Evolutionary conservation across 2,329 filamentous ascomycete genomes (phyloP).

Genomic region (Ceratocystis diversiconidia): DNA sequence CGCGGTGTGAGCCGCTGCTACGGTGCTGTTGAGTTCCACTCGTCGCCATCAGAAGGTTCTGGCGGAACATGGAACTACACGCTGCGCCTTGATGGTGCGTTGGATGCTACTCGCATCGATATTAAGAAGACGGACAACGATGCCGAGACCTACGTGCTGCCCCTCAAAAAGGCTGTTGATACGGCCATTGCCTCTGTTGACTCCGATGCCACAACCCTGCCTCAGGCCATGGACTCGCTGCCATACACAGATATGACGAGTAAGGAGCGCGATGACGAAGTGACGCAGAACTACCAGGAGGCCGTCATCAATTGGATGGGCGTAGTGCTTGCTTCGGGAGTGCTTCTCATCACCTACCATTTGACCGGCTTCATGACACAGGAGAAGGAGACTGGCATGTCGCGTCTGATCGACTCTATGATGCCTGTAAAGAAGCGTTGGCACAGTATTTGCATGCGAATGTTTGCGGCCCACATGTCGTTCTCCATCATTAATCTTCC

Average conservation of each 20-base stretch:
- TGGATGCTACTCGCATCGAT: constrained; percentile 46
- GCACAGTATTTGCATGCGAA: constrained; percentile 63
- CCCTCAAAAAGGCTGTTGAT: constrained; percentile 68
- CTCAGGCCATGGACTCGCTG: constrained; percentile 46
- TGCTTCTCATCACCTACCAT: constrained; percentile 76
- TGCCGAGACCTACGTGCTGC: constrained; percentile 61
- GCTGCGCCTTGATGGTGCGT: constrained; percentile 57
- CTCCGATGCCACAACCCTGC: constrained; percentile 27
- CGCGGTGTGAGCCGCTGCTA: constrained; percentile 58
- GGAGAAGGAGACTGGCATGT: constrained; percentile 77
- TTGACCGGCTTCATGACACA: constrained; percentile 72
- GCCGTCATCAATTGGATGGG: constrained; percentile 59
- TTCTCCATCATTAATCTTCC: constrained; percentile 70
- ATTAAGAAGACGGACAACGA: constrained; percentile 54
- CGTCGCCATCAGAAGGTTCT: constrained; percentile 56
- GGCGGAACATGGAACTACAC: constrained; percentile 73
- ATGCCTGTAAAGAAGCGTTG: constrained; percentile 62
- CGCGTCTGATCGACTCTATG: constrained; percentile 81
- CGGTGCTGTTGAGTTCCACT: constrained; percentile 58
- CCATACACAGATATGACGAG: constrained; percentile 61
- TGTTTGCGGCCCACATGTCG: constrained; percentile 64
- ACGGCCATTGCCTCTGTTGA: constrained; percentile 47
- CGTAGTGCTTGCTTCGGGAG: constrained; percentile 63
- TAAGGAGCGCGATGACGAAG: constrained; percentile 48
- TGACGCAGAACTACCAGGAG: constrained; percentile 55